These are phyloP conservation scores for Ascocoryne sarcoides DNA, from an alignment of 2,329 filamentous ascomycete genomes.

Conservation along the genomic window DNA sequence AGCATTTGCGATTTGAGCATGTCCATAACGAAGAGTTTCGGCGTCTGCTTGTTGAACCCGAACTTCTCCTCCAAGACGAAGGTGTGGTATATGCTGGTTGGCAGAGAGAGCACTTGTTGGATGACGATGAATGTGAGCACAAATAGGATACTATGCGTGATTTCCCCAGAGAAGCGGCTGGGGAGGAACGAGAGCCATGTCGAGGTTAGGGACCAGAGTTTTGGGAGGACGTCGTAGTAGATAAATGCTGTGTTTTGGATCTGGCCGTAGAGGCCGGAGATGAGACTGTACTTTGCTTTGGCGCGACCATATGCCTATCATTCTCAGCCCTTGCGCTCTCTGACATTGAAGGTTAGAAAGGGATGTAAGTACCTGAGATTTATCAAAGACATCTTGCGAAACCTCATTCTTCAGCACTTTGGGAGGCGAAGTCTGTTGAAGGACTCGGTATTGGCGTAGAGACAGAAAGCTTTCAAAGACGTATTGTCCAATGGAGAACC, in stretches of 20 bases:
- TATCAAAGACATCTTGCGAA: constrained; percentile 83
- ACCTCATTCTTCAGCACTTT: constrained; percentile 85
- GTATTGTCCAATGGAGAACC: constrained; percentile 89
- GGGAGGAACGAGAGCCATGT: constrained; percentile 69
- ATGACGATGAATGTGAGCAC: constrained; percentile 79
- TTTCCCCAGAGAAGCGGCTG: constrained; percentile 76
- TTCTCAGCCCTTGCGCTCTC: too few species aligned
- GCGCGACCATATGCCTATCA: constrained; percentile 84
- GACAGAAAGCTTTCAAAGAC: constrained; percentile 84
- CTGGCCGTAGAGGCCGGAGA: constrained; percentile 75
- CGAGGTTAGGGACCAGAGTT: constrained; percentile 80
- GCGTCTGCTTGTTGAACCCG: constrained; percentile 97
- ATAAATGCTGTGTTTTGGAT: constrained; percentile 84
- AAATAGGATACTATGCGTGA: constrained; percentile 87
- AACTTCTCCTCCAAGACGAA: constrained; percentile 96
- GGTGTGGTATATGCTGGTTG: constrained; percentile 80
- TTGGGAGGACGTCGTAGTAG: constrained; percentile 82
- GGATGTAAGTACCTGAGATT: constrained; percentile 77
- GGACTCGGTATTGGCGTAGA: constrained; percentile 78
- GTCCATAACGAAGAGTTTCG: constrained; percentile 79
- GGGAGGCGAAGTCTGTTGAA: constrained; percentile 71
- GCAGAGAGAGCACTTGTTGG: constrained; percentile 70
- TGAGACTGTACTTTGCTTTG: constrained; percentile 82
- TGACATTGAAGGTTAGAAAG: too few species aligned
- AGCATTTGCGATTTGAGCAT: constrained; percentile 86